A percentile compares a stretch with the other conserved stretches of the same genome.
Conservation (phyloP, 2,329 filamentous ascomycete genomes). For the Aspergillus ochraceoroseus region DNA sequence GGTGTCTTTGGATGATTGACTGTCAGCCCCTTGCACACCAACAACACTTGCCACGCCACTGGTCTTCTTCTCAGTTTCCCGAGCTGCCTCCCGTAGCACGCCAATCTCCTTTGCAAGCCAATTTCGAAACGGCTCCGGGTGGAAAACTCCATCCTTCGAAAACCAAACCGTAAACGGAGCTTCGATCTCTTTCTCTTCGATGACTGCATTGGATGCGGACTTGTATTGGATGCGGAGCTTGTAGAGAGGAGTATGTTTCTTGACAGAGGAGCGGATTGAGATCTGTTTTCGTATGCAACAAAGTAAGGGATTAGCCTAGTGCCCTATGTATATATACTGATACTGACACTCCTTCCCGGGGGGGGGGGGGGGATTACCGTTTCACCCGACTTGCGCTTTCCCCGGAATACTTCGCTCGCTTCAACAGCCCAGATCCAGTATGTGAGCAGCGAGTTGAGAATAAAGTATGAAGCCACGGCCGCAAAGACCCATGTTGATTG, state of each 20-base stretch:
- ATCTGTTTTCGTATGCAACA: conserved; percentile 54
- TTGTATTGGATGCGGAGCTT: conserved; percentile 58
- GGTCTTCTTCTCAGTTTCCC: conserved; percentile 34
- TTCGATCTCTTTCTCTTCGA: conserved; percentile 48
- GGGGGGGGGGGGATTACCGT: conserved; percentile 41
- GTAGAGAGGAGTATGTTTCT: conserved; percentile 80
- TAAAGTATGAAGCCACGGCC: conserved; percentile 73
- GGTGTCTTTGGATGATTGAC: conserved; percentile 9
- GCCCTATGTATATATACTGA: too few species aligned
- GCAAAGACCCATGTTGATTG: conserved; percentile 69
- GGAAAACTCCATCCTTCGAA: conserved; percentile 53
- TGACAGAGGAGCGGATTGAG: conserved; percentile 64
- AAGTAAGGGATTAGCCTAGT: background rate
- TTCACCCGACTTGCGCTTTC: conserved; percentile 63
- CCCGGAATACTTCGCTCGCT: conserved; percentile 74
- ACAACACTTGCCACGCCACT: conserved; percentile 23
- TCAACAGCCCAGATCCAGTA: conserved; percentile 83
- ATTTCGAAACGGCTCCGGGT: conserved; percentile 57
- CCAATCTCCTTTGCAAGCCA: conserved; percentile 58
- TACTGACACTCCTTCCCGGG: too few species aligned
- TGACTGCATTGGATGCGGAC: conserved; percentile 37
- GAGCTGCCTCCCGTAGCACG: conserved; percentile 49
- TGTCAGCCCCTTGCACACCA: conserved; percentile 13
- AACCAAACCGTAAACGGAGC: conserved; percentile 61
- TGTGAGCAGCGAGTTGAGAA: conserved; percentile 72